Percentiles rank a stretch among this genome's conserved stretches.
Conservation (phyloP, 345 rosid genomes). For the Sapria himalayana region DNA sequence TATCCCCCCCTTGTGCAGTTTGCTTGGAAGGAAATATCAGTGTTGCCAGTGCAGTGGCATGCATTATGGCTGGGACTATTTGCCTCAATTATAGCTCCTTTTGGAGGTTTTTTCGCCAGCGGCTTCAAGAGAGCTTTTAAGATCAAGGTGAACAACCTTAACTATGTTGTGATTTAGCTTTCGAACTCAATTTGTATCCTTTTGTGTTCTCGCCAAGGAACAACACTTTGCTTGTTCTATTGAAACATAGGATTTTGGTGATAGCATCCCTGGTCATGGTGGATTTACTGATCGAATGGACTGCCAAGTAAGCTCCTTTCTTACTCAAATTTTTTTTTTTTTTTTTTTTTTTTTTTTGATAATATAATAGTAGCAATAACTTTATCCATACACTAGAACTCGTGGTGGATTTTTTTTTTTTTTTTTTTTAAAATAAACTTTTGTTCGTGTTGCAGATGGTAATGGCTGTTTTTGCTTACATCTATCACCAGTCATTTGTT, state of each 20-base stretch:
- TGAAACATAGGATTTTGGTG: constrained; percentile 86
- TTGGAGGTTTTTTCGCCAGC: constrained; percentile 95
- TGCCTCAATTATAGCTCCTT: constrained; percentile 96
- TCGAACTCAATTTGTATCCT: no score
- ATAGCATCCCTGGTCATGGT: constrained; percentile 99
- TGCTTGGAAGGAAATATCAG: constrained; percentile 68
- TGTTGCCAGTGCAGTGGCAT: constrained; percentile 92
- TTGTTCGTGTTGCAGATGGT: constrained; percentile 42
- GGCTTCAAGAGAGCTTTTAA: constrained; percentile 97
- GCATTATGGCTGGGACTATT: constrained; percentile 82
- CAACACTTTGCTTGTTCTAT: no score
- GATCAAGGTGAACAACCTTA: constrained; percentile 69
- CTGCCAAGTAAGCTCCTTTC: constrained; percentile 74
- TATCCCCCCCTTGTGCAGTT: constrained; percentile 35
- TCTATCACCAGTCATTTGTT: constrained; percentile 78
- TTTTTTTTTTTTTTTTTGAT: no score
- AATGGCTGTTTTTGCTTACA: constrained; percentile 94
- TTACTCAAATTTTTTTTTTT: no score
- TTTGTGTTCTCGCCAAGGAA: no score
- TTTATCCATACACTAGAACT: no score
- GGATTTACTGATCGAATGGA: constrained; percentile 97
- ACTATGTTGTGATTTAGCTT: no score
- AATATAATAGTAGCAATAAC: no score
- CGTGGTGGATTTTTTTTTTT: no score
- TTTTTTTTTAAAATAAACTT: constrained; percentile 2